Evolutionary conservation across 441 rosid genomes (phyloP).

Genomic region (Breynia disticha): DNA sequence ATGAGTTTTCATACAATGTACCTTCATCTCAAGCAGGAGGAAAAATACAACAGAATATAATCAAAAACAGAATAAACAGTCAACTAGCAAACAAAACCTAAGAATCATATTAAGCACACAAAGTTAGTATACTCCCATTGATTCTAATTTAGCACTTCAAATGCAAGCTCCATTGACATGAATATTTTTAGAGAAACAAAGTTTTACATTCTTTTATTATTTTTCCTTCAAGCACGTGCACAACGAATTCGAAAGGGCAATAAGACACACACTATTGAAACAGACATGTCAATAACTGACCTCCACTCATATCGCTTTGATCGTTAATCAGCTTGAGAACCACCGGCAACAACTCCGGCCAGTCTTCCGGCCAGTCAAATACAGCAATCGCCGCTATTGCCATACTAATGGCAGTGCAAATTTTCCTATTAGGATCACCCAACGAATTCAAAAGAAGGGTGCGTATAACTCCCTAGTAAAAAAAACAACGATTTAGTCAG

Average conservation of each 20-base stretch:
- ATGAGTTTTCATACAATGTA: too few species aligned
- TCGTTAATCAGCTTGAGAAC: slow-evolving; percentile 62
- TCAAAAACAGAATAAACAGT: too few species aligned
- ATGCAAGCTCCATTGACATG: too few species aligned
- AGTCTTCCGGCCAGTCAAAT: slow-evolving; percentile 90
- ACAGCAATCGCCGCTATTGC: slow-evolving; percentile 69
- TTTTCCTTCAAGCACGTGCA: too few species aligned
- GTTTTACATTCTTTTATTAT: too few species aligned
- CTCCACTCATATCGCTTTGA: slow-evolving; percentile 57
- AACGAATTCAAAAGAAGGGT: slow-evolving; percentile 53
- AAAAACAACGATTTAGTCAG: slow-evolving; percentile 9
- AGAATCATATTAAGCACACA: too few species aligned
- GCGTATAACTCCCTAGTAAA: slow-evolving; percentile 64
- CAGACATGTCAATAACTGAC: slow-evolving; percentile 26
- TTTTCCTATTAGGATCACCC: slow-evolving; percentile 72
- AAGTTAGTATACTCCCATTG: too few species aligned
- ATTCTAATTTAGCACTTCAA: too few species aligned
- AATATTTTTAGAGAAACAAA: too few species aligned
- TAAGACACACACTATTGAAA: slow-evolving; percentile 3
- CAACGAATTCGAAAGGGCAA: neutral
- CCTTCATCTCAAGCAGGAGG: too few species aligned
- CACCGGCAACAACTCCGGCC: slow-evolving; percentile 78
- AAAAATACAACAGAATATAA: too few species aligned
- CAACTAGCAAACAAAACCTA: too few species aligned
- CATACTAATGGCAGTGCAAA: slow-evolving; percentile 86